These are phyloP conservation scores for Globisporangium middletonii DNA, from an alignment of 352 stramenopile species.

Conservation along the genomic window DNA sequence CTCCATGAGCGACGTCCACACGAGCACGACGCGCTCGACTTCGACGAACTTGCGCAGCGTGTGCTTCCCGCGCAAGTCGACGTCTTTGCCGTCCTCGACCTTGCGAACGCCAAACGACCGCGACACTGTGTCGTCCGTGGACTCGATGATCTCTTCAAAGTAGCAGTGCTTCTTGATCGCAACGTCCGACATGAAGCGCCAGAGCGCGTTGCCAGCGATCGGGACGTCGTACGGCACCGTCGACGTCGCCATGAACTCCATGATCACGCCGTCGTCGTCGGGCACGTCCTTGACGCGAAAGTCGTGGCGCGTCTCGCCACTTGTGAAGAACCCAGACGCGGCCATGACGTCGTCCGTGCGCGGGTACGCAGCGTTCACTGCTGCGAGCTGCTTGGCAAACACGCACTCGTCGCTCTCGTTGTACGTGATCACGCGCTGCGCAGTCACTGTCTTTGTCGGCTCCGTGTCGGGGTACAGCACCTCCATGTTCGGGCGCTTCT, in stretches of 20 bases:
- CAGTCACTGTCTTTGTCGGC: not conserved
- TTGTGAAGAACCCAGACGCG: constrained; percentile 1
- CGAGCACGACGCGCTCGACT: constrained; percentile 23
- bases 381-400: constrained; percentile 9
- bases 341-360: constrained; percentile 8
- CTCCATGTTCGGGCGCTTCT: constrained; percentile 16
- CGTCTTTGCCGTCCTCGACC: constrained; percentile 12
- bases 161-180: constrained; percentile 14
- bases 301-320: constrained; percentile 6
- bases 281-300: constrained; percentile 11
- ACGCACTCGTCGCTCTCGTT: constrained; percentile 3
- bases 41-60: constrained; percentile 33
- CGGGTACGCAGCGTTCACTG: constrained; percentile 4
- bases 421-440: constrained; percentile 8
- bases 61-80: constrained; percentile 36
- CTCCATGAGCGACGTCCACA: constrained; percentile 42
- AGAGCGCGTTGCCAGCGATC: constrained; percentile 13
- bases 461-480: constrained; percentile 10
- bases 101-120: constrained; percentile 8
- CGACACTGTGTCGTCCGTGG: constrained; percentile 3
- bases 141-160: constrained; percentile 9
- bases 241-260: constrained; percentile 17
- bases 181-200: constrained; percentile 16
- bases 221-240: constrained; percentile 10
- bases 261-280: constrained; percentile 14